Percentiles rank a stretch among this genome's conserved stretches.
Conservation (phyloP, 2,329 filamentous ascomycete species). For the Microcyclospora tardicrescens region DNA sequence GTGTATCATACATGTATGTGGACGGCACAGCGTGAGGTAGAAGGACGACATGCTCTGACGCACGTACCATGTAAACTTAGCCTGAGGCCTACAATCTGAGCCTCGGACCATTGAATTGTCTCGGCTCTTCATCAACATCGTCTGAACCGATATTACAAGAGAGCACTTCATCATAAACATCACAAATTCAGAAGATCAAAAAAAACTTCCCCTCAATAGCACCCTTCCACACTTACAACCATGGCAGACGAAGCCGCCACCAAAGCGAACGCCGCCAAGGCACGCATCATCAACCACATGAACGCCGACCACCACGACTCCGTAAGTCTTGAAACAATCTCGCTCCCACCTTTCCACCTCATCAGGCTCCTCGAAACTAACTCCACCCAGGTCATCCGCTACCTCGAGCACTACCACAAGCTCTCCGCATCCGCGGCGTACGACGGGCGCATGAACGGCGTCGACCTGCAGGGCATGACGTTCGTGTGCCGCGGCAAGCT, state of each 20-base stretch:
- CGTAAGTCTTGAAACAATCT: constrained; percentile 22
- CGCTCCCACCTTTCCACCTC: neutral
- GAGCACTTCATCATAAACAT: no score
- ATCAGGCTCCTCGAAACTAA: constrained; percentile 1
- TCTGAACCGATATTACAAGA: no score
- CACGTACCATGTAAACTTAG: no score
- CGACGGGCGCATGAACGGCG: constrained; percentile 49
- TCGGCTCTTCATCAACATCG: no score
- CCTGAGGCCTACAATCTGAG: no score
- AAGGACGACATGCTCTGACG: no score
- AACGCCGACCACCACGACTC: constrained; percentile 68
- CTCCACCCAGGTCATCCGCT: constrained; percentile 45
- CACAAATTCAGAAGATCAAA: no score
- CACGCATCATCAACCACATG: constrained; percentile 69
- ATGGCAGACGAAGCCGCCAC: constrained; percentile 11
- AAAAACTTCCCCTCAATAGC: no score
- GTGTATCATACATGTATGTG: no score
- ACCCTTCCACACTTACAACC: neutral
- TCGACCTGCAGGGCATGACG: constrained; percentile 50
- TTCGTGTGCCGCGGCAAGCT: constrained; percentile 41
- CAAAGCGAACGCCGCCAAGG: constrained; percentile 38
- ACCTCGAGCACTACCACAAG: constrained; percentile 58
- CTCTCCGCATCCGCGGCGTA: constrained; percentile 44
- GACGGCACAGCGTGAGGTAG: no score
- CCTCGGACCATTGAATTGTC: no score